A percentile compares a stretch with the other conserved stretches of the same genome.
Conservation (phyloP, 441 rosid genomes). For the Erysimum cheiri region DNA sequence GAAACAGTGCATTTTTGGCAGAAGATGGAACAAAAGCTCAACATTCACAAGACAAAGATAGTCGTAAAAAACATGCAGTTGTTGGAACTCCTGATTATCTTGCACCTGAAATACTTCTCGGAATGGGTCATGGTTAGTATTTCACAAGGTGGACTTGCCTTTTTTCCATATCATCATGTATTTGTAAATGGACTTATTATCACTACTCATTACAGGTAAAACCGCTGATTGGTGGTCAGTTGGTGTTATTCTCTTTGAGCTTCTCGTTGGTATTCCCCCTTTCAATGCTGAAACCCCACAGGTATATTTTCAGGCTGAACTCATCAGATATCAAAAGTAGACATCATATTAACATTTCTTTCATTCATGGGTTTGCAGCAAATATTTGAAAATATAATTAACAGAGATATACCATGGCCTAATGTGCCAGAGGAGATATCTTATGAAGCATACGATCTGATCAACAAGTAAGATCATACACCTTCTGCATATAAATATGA, state of each 20-base stretch:
- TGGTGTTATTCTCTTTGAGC: slow-evolving; percentile 89
- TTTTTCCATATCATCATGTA: slow-evolving; percentile 4
- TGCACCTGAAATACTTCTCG: slow-evolving; percentile 99
- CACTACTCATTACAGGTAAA: slow-evolving; percentile 58
- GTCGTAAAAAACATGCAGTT: slow-evolving; percentile 76
- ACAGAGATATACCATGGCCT: slow-evolving; percentile 98
- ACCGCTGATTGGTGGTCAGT: slow-evolving; percentile 99
- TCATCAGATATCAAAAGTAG: slow-evolving; percentile 5
- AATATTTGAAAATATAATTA: slow-evolving; percentile 95
- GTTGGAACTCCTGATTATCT: slow-evolving; percentile 98
- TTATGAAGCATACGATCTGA: slow-evolving; percentile 78
- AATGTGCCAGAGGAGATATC: slow-evolving; percentile 82
- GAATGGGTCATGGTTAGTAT: slow-evolving; percentile 92
- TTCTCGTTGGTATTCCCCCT: slow-evolving; percentile 94
- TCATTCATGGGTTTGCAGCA: slow-evolving; percentile 57
- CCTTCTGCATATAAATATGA: slow-evolving; percentile 18
- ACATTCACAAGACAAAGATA: slow-evolving; percentile 58
- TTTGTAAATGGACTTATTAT: slow-evolving; percentile 16
- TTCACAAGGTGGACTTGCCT: slow-evolving; percentile 16
- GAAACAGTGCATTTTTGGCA: slow-evolving; percentile 58
- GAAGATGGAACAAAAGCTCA: slow-evolving; percentile 60
- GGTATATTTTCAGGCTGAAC: slow-evolving; percentile 47
- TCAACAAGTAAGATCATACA: slow-evolving; percentile 74
- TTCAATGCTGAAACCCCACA: slow-evolving; percentile 95
- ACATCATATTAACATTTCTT: slow-evolving; percentile 16